These are phyloP conservation scores for Raddia guianensis DNA, from an alignment of 176 grass and related monocot genomes.

Conservation along the genomic window DNA sequence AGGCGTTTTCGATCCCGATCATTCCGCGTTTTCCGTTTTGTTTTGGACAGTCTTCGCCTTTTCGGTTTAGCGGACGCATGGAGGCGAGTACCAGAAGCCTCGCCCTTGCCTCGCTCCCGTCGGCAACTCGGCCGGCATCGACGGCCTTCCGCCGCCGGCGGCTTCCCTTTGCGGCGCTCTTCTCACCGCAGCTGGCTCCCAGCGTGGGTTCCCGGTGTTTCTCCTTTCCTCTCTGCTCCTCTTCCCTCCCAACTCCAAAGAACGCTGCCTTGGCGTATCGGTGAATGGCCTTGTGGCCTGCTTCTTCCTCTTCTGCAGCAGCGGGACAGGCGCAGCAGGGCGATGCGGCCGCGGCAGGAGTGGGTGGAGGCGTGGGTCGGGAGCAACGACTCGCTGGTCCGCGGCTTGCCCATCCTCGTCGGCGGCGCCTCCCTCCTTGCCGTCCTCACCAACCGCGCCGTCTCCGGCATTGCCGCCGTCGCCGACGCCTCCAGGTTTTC, in stretches of 20 bases:
- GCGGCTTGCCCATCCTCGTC: constrained; percentile 66
- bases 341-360: constrained; percentile 52
- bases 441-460: constrained; percentile 75
- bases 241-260: background rate
- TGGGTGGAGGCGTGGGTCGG: constrained; percentile 79
- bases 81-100: constrained; percentile 29
- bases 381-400: constrained; percentile 67
- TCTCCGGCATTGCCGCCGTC: constrained; percentile 80
- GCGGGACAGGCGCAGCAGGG: constrained; percentile 34
- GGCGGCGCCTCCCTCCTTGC: constrained; percentile 73
- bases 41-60: background rate
- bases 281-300: background rate
- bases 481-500: constrained; percentile 84
- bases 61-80: constrained; percentile 10
- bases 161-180: background rate
- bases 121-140: background rate
- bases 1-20: too few relatives aligned
- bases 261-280: background rate
- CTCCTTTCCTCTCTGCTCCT: background rate
- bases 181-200: background rate
- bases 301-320: background rate
- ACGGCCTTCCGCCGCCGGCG: background rate
- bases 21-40: too few relatives aligned
- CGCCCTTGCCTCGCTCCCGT: background rate
- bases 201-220: constrained; percentile 3